phyloP scores from a whole-genome alignment of 176 grass and related monocot genomes.

The Saccharum spontaneum region DNA sequence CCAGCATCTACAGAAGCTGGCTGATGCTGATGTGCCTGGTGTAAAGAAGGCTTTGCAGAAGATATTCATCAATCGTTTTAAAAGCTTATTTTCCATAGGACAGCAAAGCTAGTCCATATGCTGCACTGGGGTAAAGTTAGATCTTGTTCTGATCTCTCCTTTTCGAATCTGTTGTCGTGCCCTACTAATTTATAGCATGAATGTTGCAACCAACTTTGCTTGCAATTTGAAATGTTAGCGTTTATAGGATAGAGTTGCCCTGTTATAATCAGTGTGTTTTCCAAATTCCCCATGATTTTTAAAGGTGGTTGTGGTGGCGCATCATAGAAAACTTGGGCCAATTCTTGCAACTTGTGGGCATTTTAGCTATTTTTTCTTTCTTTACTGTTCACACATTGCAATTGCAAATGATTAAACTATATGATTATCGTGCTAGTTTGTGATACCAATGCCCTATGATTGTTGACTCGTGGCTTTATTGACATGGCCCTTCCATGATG shows the following conservation, averaged over 20 bases:
- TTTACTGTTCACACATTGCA: not conserved
- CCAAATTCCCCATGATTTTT: too few species aligned
- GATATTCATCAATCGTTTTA: slow-evolving; percentile 67
- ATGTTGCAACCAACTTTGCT: not conserved
- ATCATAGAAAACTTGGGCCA: too few species aligned
- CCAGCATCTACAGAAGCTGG: slow-evolving; percentile 69
- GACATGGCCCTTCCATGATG: not conserved
- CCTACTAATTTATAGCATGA: too few species aligned
- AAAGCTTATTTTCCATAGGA: slow-evolving; percentile 63
- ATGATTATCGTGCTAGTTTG: not conserved
- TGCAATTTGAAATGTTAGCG: slow-evolving; percentile 1
- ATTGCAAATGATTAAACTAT: not conserved
- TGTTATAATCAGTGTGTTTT: slow-evolving; percentile 6
- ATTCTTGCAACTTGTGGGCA: too few species aligned
- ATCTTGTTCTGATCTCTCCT: not conserved
- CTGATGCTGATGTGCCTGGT: slow-evolving; percentile 66
- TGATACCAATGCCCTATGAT: not conserved
- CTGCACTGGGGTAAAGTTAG: slow-evolving; percentile 37
- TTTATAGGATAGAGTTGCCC: not conserved
- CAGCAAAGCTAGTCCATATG: slow-evolving; percentile 53
- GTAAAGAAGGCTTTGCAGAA: slow-evolving; percentile 89
- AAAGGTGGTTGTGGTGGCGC: too few species aligned
- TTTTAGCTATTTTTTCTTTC: slow-evolving; percentile 1
- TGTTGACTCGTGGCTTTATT: not conserved
- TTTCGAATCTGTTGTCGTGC: too few species aligned